These are phyloP conservation scores for Fusarium goolgardi DNA, from an alignment of 2,329 filamentous ascomycete species.

Conservation along the genomic window DNA sequence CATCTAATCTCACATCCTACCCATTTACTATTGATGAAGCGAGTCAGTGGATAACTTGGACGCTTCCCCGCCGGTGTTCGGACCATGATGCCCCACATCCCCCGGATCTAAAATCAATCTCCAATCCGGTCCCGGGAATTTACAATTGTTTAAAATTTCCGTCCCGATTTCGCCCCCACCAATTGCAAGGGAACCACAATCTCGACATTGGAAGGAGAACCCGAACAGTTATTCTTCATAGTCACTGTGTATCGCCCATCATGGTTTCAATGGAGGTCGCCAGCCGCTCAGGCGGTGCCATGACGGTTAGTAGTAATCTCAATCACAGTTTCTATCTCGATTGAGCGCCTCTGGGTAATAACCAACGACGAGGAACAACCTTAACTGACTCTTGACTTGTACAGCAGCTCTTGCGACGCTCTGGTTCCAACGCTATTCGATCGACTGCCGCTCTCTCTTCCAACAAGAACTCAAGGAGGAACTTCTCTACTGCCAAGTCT, in stretches of 20 bases:
- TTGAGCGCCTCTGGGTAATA: conserved; percentile 7
- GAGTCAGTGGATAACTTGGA: not conserved
- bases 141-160: conserved; percentile 50
- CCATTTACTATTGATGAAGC: not conserved
- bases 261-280: conserved; percentile 66
- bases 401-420: conserved; percentile 55
- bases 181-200: conserved; percentile 28
- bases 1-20: not conserved
- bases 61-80: conserved; percentile 38
- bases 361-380: not conserved
- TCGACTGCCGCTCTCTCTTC: conserved; percentile 45
- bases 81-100: conserved; percentile 41
- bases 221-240: conserved; percentile 35
- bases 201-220: conserved; percentile 16
- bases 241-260: conserved; percentile 38
- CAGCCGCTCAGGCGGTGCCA: conserved; percentile 60
- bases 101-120: conserved; percentile 41
- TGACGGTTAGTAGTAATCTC: conserved; percentile 54
- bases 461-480: conserved; percentile 51
- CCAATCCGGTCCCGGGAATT: conserved; percentile 54
- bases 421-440: conserved; percentile 49
- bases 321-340: not conserved
- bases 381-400: conserved; percentile 21
- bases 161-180: conserved; percentile 48
- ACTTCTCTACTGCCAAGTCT: conserved; percentile 56